Base-by-base conservation (phyloP, 495 filamentous ascomycete species). In the Aspergillus mulundensis region DNA sequence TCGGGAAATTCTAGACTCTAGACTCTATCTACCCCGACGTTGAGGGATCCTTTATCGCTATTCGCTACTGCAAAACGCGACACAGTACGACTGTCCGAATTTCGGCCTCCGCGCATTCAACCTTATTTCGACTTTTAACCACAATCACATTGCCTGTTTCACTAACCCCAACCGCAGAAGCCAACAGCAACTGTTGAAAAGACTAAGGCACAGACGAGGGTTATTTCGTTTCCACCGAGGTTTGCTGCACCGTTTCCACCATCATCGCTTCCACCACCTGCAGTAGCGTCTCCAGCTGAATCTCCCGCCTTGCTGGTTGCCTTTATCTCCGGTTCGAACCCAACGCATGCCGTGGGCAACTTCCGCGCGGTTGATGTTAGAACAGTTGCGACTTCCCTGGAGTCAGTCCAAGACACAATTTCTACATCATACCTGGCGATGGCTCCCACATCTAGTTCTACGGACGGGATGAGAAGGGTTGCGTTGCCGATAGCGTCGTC, bases 311-410 rank as follows among this genome's bases (percentile, higher is more conserved):
- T 19, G 34, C 47, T 43, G 1, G 47, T 30, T 28, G 55, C 38
- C 25, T 40, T 21, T n/a, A 18, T 16, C 24, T 48, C 39, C 8
- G 38, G 20, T 41, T 69, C 60, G 21, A 65, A 67, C 18, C 44
- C 47, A 11, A 67, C 32, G 52, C 66, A 67, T 0, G 53, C 58
- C 7, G 62, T 67, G 30, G 62, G 60, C 15, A 67, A 44, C 1
- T 60, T 41, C 42, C 45, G 63, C 0, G 19, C 21, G 4, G 55
- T 65, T 8, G 34, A 53, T 18, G 44, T 45, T 30, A 60, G 23
- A 23, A 50, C 57, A n/a, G 43, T 21, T 25, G 36, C 14, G 1
- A 40, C 38, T 8, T 32, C 32, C 18, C 10, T n/a, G 7, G 20
- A 36, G n/a, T 23, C n/a, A 21, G 5, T 15, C n/a, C 56, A 16